Conservation (phyloP, 306 rosid species). For the Phaseolus lunatus region DNA sequence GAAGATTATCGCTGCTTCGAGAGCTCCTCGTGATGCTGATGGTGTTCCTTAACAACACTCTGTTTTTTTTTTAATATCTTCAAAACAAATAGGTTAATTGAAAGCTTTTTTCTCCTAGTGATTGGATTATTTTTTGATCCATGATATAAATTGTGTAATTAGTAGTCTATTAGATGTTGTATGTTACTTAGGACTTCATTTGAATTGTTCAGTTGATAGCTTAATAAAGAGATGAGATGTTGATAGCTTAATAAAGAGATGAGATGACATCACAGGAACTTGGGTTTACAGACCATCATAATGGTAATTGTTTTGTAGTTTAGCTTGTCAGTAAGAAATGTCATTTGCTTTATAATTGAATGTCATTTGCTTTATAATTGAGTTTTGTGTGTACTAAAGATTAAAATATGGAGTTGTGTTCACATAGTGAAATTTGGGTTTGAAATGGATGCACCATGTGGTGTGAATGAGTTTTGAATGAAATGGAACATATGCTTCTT, state of each 20-base stretch:
- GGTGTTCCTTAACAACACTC: conserved; percentile 50
- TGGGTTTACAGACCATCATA: not conserved
- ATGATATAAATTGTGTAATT: not conserved
- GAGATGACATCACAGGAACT: not conserved
- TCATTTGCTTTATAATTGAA: no score
- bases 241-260: not conserved
- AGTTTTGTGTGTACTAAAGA: conserved; percentile 8
- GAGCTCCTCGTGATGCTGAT: conserved; percentile 89
- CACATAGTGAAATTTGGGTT: not conserved
- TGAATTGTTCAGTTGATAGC: no score
- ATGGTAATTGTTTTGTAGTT: no score
- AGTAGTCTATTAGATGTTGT: no score
- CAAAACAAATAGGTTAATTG: not conserved
- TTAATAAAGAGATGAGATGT: no score
- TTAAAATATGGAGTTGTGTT: conserved; percentile 5
- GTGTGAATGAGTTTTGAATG: conserved; percentile 27
- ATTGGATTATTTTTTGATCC: not conserved
- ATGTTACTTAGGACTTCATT: no score
- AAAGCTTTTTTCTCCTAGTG: not conserved
- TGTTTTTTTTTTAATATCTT: not conserved
- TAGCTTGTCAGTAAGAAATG: no score
- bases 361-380: no score
- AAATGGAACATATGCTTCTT: not conserved
- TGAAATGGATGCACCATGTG: not conserved
- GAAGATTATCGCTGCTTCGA: conserved; percentile 74